Base-by-base conservation (phyloP, 1,284 basidiomycete species). In the Wallemia ichthyophaga region DNA sequence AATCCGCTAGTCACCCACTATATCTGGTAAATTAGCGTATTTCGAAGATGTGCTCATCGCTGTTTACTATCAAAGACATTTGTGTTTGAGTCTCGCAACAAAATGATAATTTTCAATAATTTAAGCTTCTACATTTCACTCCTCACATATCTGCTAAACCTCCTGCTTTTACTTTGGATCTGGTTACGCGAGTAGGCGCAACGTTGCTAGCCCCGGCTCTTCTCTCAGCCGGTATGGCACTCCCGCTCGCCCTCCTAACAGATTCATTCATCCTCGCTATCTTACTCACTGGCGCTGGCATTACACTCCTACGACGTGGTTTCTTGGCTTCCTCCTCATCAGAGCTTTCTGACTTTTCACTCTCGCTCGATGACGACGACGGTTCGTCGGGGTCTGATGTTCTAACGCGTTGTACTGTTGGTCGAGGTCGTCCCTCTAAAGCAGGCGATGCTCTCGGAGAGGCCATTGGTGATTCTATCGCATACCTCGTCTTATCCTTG, bases 1-100 rank as follows among this genome's bases (percentile, higher is more conserved):
- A 25, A 55, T 55, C 11, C 23, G 13, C 17, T n/a, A 2, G 21
- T 21, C 23, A 73, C 78, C 64, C 65, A 89, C 88, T 61, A 94
- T 91, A 67, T 94, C 87, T 25, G 88, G 88, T 5, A 94, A 73
- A 64, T 81, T 80, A 2, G 83, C 80, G 66, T 91, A 94, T 68
- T 94, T 92, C 69, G 77, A 63, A 7, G 58, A 25, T 2, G 5
- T 54, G 7, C 13, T 17, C 37, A 48, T 48, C 37, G n/a, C 37
- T 11, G 37, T 48, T 3, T 48, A 15, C 11, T 31, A 5, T 17
- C n/a, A 48, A 48, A 21, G n/a, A 48, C n/a, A n/a, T n/a, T n/a
- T n/a, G n/a, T n/a, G n/a, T n/a, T n/a, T n/a, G n/a, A n/a, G n/a
- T n/a, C n/a, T n/a, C n/a, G n/a, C n/a, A n/a, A n/a, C n/a, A n/a